Evolutionary conservation across 2,329 filamentous ascomycete genomes (phyloP).

Genomic region (Blastomyces silverae): DNA sequence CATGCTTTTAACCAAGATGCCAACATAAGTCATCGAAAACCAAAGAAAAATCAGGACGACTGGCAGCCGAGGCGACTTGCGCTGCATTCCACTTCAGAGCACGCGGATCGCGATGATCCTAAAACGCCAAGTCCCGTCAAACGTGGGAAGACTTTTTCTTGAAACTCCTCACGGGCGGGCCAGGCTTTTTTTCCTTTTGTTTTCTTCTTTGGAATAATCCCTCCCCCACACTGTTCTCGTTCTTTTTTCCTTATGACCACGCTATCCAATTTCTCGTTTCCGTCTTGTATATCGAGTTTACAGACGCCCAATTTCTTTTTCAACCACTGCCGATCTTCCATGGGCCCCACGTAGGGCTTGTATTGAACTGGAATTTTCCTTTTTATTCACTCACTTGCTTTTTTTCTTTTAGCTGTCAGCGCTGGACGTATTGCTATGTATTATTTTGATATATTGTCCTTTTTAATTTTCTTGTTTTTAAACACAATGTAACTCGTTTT

Average conservation of each 20-base stretch:
- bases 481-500: not conserved
- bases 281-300: not conserved
- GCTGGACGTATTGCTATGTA: slow-evolving; percentile 10
- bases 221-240: not conserved
- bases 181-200: not conserved
- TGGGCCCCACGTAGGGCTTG: not conserved
- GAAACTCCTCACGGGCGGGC: slow-evolving; percentile 5
- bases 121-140: slow-evolving; percentile 38
- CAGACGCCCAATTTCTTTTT: slow-evolving; percentile 5
- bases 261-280: too few species aligned
- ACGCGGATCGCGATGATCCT: slow-evolving; percentile 30
- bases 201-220: not conserved
- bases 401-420: not conserved
- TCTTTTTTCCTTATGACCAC: not conserved
- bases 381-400: not conserved
- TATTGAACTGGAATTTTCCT: not conserved
- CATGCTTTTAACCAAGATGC: slow-evolving; percentile 15
- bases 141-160: slow-evolving; percentile 24
- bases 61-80: slow-evolving; percentile 29
- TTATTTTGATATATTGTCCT: not conserved
- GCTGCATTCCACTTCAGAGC: slow-evolving; percentile 29
- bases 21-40: slow-evolving; percentile 21
- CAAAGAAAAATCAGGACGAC: slow-evolving; percentile 24
- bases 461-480: not conserved
- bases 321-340: slow-evolving; percentile 4